Conservation (phyloP, 1,284 basidiomycete genomes). For the Ganoderma meredithae region DNA sequence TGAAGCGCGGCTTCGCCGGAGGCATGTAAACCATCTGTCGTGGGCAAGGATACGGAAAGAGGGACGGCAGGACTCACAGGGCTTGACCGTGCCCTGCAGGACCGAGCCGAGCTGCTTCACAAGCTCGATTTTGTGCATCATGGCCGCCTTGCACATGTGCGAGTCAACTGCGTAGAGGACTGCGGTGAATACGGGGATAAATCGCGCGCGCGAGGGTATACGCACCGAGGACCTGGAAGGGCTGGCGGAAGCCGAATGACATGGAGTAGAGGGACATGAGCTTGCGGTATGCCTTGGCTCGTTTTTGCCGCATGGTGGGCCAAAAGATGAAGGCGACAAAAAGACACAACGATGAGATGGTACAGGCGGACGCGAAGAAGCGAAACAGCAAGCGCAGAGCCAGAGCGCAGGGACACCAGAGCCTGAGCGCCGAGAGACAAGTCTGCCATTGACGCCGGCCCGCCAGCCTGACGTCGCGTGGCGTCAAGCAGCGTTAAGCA, state of each 20-base stretch:
- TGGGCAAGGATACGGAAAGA: not conserved
- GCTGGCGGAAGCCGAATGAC: slow-evolving; percentile 89
- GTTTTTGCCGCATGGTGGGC: slow-evolving; percentile 84
- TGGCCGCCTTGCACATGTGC: slow-evolving; percentile 80
- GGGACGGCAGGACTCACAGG: slow-evolving; percentile 64
- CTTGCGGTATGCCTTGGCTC: slow-evolving; percentile 91
- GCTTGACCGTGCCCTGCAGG: slow-evolving; percentile 87
- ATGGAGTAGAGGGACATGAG: slow-evolving; percentile 89
- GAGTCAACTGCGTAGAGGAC: slow-evolving; percentile 70
- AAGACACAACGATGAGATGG: not conserved
- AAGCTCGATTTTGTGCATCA: slow-evolving; percentile 77
- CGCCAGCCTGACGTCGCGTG: not conserved
- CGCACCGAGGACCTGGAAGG: slow-evolving; percentile 88
- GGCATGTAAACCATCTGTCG: slow-evolving; percentile 20
- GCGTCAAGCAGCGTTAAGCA: no score
- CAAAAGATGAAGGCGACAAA: slow-evolving; percentile 1
- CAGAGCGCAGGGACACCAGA: not conserved
- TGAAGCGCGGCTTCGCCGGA: slow-evolving; percentile 56
- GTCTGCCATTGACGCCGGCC: slow-evolving; percentile 22
- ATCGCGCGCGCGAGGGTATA: slow-evolving; percentile 17
- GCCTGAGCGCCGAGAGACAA: not conserved
- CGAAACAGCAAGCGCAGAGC: slow-evolving; percentile 13
- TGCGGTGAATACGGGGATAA: slow-evolving; percentile 15
- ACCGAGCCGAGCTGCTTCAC: slow-evolving; percentile 76
- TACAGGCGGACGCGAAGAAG: not conserved